Base-by-base conservation (phyloP, 441 rosid species). In the Bocquillonia castaneifolia region DNA sequence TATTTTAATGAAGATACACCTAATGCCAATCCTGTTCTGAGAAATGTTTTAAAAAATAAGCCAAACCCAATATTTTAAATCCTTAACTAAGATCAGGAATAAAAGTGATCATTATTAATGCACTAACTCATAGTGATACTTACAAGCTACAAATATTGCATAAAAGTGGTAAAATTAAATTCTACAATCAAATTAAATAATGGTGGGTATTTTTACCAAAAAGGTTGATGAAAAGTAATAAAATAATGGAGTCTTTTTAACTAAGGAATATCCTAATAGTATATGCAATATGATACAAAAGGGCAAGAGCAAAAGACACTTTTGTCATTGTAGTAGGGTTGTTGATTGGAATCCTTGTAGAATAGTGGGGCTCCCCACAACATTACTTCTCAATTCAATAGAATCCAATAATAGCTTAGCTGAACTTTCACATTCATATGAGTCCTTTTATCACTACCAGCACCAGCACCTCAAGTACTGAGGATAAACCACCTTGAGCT, bases 201-300 rank as follows among this genome's bases (percentile, higher is more conserved):
- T 68, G 18, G 34, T 56, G 52, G 61, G 23, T 56, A 20, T 55
- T 51, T 8, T 51, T 12, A 14, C 26, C 42, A n/a, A 36, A 9
- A 25, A 13, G 36, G 55, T 22, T 7, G 1, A 5, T 51, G 12
- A 23, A 6, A 23, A 12, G 31, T 68, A 39, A 53, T 48, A 53
- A 23, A 69, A 72, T 64, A 39, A 55, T 54, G 52, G 53, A 40
- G 55, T 56, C 56, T 58, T 55, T 68, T 68, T 3, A 50, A 10
- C 45, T 15, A 31, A 15, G 48, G 81, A 74, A 77, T 74, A 79
- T 76, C 74, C 76, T 59, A 69, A 56, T 55, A 54, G 81, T 62
- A 71, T 68, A 72, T 68, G 74, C 78, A 51, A 36, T 26, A 36
- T 37, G 59, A 50, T 23, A 63, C 61, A 68, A 15, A 15, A 12